Percentiles rank a stretch among this genome's conserved stretches.
Evolutionary conservation across 352 stramenopile species (phyloP).

Genomic region (Phytophthora agathidicida): DNA sequence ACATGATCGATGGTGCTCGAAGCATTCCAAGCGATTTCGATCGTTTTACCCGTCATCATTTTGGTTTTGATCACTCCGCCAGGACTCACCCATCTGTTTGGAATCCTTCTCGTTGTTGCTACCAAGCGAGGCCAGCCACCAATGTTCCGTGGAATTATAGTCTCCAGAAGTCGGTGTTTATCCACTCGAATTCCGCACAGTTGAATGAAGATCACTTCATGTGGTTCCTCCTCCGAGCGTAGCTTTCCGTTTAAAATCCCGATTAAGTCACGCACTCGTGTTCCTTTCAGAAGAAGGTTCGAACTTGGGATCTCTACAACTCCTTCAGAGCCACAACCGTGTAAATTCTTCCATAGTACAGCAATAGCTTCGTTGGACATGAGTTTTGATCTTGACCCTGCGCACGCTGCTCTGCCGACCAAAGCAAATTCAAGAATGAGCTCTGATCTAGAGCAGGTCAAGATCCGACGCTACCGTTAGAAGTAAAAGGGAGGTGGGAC

Average conservation of each 20-base stretch:
- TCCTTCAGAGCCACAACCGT: not conserved
- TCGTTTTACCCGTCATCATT: not conserved
- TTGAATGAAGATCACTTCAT: not conserved
- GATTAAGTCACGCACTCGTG: slow-evolving; percentile 4
- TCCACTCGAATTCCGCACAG: not conserved
- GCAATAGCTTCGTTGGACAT: too few species aligned
- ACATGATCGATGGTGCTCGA: not conserved
- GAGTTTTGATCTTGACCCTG: too few species aligned
- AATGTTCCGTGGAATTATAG: not conserved
- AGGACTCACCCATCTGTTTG: too few species aligned
- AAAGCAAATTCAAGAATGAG: too few species aligned
- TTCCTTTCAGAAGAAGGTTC: not conserved
- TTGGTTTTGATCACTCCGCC: not conserved
- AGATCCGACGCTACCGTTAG: too few species aligned
- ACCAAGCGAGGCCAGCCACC: not conserved
- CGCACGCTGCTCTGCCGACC: too few species aligned
- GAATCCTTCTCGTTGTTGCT: not conserved
- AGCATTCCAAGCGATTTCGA: not conserved
- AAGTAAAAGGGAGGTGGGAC: too few species aligned
- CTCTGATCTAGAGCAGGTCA: too few species aligned
- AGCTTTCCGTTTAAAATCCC: not conserved
- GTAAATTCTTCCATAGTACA: slow-evolving; percentile 4
- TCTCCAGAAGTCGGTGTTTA: not conserved
- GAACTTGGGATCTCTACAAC: not conserved
- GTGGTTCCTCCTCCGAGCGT: not conserved